Percentiles rank a stretch among this genome's conserved stretches.
Conservation (phyloP, 1,284 basidiomycete genomes). For the Ceratobasidium sp. region DNA sequence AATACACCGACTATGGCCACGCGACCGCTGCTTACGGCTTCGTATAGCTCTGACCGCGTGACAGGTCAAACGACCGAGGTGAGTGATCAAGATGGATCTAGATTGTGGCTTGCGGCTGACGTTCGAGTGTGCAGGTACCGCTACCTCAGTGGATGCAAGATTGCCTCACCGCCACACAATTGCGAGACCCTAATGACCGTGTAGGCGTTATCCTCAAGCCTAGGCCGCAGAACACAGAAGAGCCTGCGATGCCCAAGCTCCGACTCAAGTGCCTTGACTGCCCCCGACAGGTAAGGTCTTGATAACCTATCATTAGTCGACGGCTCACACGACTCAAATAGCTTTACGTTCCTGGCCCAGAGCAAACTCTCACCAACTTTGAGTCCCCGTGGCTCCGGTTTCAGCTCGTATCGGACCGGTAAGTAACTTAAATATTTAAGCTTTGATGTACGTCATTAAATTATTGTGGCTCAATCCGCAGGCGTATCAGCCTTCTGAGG, state of each 20-base stretch:
- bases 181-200: constrained; percentile 82
- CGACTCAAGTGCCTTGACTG: constrained; percentile 94
- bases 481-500: constrained; percentile 28
- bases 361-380: constrained; percentile 90
- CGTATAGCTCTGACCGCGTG: constrained; percentile 36
- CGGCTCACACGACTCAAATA: constrained; percentile 54
- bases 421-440: not conserved
- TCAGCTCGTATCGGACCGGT: not conserved
- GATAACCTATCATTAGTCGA: constrained; percentile 18
- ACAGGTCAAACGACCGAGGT: constrained; percentile 24
- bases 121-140: constrained; percentile 1
- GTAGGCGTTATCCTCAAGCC: constrained; percentile 82
- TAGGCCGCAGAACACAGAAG: constrained; percentile 59
- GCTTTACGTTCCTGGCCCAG: constrained; percentile 94
- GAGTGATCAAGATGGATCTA: constrained; percentile 23
- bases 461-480: not conserved
- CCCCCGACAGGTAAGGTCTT: constrained; percentile 82
- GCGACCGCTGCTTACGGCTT: constrained; percentile 26
- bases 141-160: constrained; percentile 78
- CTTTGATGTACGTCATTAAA: not conserved
- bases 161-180: constrained; percentile 75
- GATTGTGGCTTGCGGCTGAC: not conserved
- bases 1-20: constrained; percentile 42
- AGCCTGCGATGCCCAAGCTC: constrained; percentile 74
- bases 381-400: constrained; percentile 58